Conservation (phyloP, 805 yeast genomes). For the Saccharomycopsis fermentans region DNA sequence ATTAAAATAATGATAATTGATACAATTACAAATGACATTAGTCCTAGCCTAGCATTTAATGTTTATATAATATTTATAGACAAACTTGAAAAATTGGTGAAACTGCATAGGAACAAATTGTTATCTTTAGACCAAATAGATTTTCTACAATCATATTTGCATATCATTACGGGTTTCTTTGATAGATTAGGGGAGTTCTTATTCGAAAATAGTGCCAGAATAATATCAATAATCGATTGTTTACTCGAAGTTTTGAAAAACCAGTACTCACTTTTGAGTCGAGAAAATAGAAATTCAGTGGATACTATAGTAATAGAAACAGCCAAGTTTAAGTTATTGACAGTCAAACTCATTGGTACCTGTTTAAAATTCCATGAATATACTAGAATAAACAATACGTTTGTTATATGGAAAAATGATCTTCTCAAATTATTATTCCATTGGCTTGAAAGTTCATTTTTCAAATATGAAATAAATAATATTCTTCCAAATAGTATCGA, state of each 20-base stretch:
- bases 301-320: neutral
- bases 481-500: neutral
- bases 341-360: neutral
- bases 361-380: neutral
- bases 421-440: conserved; percentile 27
- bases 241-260: conserved; percentile 16
- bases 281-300: neutral
- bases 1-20: conserved; percentile 43
- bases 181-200: neutral
- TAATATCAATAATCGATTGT: conserved; percentile 1
- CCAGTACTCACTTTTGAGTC: conserved; percentile 20
- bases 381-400: conserved; percentile 2
- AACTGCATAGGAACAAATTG: conserved; percentile 23
- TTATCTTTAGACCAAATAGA: conserved; percentile 25
- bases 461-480: conserved; percentile 14
- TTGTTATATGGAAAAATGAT: conserved; percentile 22
- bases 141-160: neutral
- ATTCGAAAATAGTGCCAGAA: conserved; percentile 1
- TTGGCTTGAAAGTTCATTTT: conserved; percentile 28
- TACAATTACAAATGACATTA: conserved; percentile 51
- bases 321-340: conserved; percentile 2
- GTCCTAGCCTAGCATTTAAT: conserved; percentile 40
- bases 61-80: conserved; percentile 26
- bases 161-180: neutral
- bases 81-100: conserved; percentile 19